Percentiles rank a stretch among this genome's conserved stretches.
Evolutionary conservation across 2,329 filamentous ascomycete species (phyloP).

Genomic region (Sodiomyces alkalinus): DNA sequence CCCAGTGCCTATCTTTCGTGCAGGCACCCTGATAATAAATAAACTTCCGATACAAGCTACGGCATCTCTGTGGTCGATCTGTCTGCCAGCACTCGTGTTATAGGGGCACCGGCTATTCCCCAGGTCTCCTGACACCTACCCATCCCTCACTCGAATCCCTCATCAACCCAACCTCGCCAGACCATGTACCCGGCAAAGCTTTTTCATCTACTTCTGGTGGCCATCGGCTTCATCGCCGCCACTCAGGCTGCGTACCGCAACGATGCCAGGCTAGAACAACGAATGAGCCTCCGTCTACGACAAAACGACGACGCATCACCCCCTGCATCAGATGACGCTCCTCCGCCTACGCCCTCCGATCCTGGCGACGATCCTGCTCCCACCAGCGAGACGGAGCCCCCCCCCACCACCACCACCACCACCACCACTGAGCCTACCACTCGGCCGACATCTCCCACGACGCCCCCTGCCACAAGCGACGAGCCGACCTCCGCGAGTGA

Average conservation of each 20-base stretch:
- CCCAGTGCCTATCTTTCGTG: no score
- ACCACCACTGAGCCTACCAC: constrained; percentile 4
- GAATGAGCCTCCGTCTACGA: constrained; percentile 3
- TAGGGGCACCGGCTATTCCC: no score
- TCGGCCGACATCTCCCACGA: constrained; percentile 1
- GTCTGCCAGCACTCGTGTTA: no score
- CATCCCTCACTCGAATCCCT: neutral
- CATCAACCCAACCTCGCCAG: constrained; percentile 2
- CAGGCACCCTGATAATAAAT: no score
- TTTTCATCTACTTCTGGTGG: constrained; percentile 31
- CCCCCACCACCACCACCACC: constrained; percentile 5
- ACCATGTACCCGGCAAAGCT: constrained; percentile 32
- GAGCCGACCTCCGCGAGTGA: constrained; percentile 5
- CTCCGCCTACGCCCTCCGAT: constrained; percentile 3
- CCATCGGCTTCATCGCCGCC: constrained; percentile 28
- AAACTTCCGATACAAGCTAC: no score
- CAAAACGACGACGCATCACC: constrained; percentile 2
- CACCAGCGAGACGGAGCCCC: constrained; percentile 6
- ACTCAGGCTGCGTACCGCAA: constrained; percentile 25
- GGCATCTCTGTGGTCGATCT: no score
- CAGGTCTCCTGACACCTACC: no score
- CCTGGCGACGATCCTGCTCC: constrained; percentile 5
- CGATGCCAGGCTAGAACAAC: constrained; percentile 5
- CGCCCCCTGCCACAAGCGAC: constrained; percentile 5
- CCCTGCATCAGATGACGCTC: constrained; percentile 1